These are phyloP conservation scores for Ceratobasidium sp. DNA, from an alignment of 1,284 basidiomycete species.

Conservation along the genomic window DNA sequence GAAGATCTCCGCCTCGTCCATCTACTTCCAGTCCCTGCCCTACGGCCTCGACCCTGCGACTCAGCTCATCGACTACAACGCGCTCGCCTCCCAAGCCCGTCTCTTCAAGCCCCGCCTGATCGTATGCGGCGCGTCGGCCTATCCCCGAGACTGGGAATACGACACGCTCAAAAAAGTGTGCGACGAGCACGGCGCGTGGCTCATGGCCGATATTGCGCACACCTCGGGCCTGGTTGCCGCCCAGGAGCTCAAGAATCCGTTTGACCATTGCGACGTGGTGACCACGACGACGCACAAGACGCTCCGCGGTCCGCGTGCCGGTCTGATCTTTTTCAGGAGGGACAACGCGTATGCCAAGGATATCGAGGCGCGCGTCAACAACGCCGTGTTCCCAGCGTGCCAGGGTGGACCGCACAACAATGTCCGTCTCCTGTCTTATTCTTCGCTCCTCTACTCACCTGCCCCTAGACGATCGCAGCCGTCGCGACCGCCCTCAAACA, in stretches of 20 bases:
- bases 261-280: conserved; percentile 97
- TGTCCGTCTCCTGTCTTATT: conserved; percentile 60
- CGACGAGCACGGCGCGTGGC: conserved; percentile 89
- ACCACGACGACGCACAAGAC: conserved; percentile 99
- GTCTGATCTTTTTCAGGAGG: conserved; percentile 99
- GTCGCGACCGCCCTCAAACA: conserved; percentile 97
- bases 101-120: conserved; percentile 97
- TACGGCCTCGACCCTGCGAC: conserved; percentile 88
- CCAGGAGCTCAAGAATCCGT: conserved; percentile 91
- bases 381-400: conserved; percentile 99
- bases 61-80: conserved; percentile 92
- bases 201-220: conserved; percentile 98
- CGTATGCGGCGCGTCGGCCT: conserved; percentile 98
- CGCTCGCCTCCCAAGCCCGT: conserved; percentile 87
- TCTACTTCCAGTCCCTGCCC: conserved; percentile 99
- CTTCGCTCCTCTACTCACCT: conserved; percentile 28
- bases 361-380: conserved; percentile 95
- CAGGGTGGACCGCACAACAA: conserved; percentile 99
- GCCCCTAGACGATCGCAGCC: conserved; percentile 88
- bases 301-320: conserved; percentile 96
- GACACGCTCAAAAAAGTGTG: conserved; percentile 82
- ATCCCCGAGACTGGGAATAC: conserved; percentile 99
- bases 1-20: conserved; percentile 99
- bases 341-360: conserved; percentile 80
- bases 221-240: conserved; percentile 96